These are phyloP conservation scores for Botrytis aclada DNA, from an alignment of 2,329 filamentous ascomycete genomes.

Conservation along the genomic window DNA sequence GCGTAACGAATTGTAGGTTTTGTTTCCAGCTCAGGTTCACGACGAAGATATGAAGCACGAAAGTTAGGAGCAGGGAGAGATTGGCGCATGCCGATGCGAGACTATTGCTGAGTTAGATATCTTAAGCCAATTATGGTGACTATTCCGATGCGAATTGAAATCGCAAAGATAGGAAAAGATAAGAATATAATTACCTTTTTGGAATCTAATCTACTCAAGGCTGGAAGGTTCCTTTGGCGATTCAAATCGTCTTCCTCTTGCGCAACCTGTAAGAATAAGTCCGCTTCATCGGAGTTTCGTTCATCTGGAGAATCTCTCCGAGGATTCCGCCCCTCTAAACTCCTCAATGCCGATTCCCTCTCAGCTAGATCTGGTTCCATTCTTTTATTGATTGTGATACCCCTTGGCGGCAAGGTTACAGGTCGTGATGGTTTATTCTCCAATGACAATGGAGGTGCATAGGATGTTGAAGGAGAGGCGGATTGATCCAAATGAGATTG, in stretches of 20 bases:
- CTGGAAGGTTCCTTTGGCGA: slow-evolving; percentile 22
- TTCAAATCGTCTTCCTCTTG: slow-evolving; percentile 33
- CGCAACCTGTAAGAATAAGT: slow-evolving; percentile 37
- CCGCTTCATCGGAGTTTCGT: slow-evolving; percentile 36
- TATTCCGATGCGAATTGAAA: not conserved
- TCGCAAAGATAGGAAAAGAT: not conserved
- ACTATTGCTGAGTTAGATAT: slow-evolving; percentile 28
- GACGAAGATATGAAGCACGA: slow-evolving; percentile 30
- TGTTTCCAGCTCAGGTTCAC: slow-evolving; percentile 33
- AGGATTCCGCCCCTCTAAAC: slow-evolving; percentile 29
- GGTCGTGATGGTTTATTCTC: slow-evolving; percentile 26
- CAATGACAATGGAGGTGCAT: slow-evolving; percentile 16
- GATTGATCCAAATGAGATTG: slow-evolving; percentile 26
- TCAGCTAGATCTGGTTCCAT: slow-evolving; percentile 28
- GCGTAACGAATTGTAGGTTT: slow-evolving; percentile 24
- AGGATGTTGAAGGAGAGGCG: slow-evolving; percentile 1
- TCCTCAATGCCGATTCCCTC: slow-evolving; percentile 28
- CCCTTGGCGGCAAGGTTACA: slow-evolving; percentile 33
- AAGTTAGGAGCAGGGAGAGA: slow-evolving; percentile 29
- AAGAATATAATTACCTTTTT: slow-evolving; percentile 30
- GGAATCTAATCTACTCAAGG: slow-evolving; percentile 26
- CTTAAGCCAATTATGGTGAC: not conserved
- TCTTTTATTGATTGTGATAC: slow-evolving; percentile 31
- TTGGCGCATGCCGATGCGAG: slow-evolving; percentile 31
- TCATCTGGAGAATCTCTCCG: slow-evolving; percentile 28